Base-by-base conservation (phyloP, 352 stramenopile genomes). In the Blastocystis sp. region DNA sequence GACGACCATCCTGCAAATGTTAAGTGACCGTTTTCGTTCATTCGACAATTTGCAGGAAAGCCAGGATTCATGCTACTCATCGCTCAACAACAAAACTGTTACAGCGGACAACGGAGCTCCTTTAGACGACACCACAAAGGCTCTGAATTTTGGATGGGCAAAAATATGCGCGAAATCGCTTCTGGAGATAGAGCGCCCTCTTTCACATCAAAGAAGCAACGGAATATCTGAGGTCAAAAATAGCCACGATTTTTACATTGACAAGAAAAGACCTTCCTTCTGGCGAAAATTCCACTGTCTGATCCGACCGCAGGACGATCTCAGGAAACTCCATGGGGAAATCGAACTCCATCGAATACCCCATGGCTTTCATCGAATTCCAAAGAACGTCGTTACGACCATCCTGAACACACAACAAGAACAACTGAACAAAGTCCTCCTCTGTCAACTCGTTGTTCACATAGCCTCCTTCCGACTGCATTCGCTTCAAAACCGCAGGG, bases 11-110 rank as follows among this genome's bases (percentile, higher is more conserved):
- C 73, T 24, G 73, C 41, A 18, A 85, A 53, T 11, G 73, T 85
- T 7, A 85, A 34, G n/a, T 85, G 43, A 26, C 63, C 63, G 50
- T 85, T 85, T 43, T 85, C 73, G 56, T 85, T 85, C 4, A 26
- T 66, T 7, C 37, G 45, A 45, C 73, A 85, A 37, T 85, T 85
- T 30, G 26, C 20, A 26, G 73, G 73, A 45, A 47, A 85, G 11
- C 13, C 26, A 20, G 73, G 73, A n/a, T 66, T 56, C 73, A 85
- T 85, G 56, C 73, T 85, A 66, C 3, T 3, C 3, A 66, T 66
- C 20, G 68, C 2, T 2, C 0, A 3, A 2, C 1, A 20, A 3
- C 5, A 26, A 24, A 4, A 69, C 7, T 34, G 8, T 0, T 18
- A 85, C 73, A 66, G 63, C n/a, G 26, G 43, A 8, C 50, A 26